Percentiles rank a stretch among this genome's conserved stretches.
phyloP scores from a whole-genome alignment of 2,329 filamentous ascomycete species.

The Cordyceps cateniannulata region DNA sequence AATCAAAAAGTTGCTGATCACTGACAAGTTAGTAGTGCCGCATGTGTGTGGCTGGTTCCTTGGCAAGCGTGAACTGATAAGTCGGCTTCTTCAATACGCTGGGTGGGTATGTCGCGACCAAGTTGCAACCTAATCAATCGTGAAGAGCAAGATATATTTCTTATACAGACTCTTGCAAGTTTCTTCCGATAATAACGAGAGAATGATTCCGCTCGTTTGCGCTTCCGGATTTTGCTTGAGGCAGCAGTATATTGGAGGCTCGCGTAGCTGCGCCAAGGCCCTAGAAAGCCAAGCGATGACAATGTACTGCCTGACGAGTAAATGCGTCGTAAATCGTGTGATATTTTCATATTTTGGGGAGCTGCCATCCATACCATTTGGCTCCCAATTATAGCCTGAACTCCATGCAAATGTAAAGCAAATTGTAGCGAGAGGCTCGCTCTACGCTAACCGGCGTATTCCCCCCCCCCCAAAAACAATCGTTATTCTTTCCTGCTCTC shows the following conservation, averaged over 20 bases:
- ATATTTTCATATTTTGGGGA: not conserved
- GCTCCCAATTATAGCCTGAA: not conserved
- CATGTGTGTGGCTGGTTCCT: not conserved
- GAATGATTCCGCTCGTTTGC: not conserved
- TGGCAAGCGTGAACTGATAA: not conserved
- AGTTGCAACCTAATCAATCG: too few relatives aligned
- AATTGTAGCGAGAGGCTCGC: not conserved
- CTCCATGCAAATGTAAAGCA: not conserved
- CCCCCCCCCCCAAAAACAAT: not conserved
- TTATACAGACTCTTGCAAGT: not conserved
- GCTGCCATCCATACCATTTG: not conserved
- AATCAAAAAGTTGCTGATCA: not conserved
- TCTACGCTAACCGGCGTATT: not conserved
- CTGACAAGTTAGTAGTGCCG: not conserved
- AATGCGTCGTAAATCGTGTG: not conserved
- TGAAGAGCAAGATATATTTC: not conserved
- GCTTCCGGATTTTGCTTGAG: too few relatives aligned
- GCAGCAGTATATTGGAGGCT: too few relatives aligned
- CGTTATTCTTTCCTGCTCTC: not conserved
- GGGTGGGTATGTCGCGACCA: too few relatives aligned
- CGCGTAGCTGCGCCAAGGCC: too few relatives aligned
- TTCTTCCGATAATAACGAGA: not conserved
- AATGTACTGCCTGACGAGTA: not conserved
- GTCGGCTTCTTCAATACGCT: not conserved
- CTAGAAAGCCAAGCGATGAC: too few relatives aligned